Base-by-base conservation (phyloP, 169 alveolate genomes). In the Plasmodium coatneyi region DNA sequence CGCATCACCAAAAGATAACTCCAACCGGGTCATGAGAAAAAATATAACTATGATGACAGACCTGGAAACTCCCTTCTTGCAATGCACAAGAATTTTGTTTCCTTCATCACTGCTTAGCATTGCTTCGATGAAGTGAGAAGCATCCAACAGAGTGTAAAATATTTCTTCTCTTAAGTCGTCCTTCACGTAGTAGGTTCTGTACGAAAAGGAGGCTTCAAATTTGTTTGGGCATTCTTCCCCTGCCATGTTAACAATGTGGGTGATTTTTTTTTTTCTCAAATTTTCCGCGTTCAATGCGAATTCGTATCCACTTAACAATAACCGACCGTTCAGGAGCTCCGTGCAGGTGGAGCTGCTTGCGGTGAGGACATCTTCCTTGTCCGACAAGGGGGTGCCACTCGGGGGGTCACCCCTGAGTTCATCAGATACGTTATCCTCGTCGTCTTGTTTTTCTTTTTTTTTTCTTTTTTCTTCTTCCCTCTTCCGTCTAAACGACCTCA, bases 41-140 rank as follows among this genome's bases (percentile, higher is more conserved):
- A 95, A 96, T 19, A 93, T 93, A 30, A 95, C 81, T n/a, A 95
- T 86, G 34, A 93, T 93, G 7, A 96, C 79, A 16, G 96, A 92
- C 19, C 97, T 71, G 32, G 95, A 92, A 60, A 95, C 92, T 30
- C 97, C 97, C 39, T 90, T 93, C 5, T 80, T 89, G 66, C 97
- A 95, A 66, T 95, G 97, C 30, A 95, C 93, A 28, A 83, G 86
- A 32, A 95, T 82, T 71, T 90, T 82, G 52, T 86, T 92, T 22
- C 49, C 52, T 34, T 84, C 39, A 70, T 82, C 78, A 82, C 71
- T 41, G 54, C 71, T 49, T 79, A 95, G 30, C 89, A 80, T 25
- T 71, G 39, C n/a, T 43, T 92, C 82, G 7, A 93, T 92, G 80
- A 78, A 92, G 60, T 90, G 91, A 49, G 74, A 36, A 14, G 93